Evolutionary conservation across 257 asterid genomes (phyloP), one percentile per base, ranked within the genome.

Genomic region (Verbena officinalis): DNA sequence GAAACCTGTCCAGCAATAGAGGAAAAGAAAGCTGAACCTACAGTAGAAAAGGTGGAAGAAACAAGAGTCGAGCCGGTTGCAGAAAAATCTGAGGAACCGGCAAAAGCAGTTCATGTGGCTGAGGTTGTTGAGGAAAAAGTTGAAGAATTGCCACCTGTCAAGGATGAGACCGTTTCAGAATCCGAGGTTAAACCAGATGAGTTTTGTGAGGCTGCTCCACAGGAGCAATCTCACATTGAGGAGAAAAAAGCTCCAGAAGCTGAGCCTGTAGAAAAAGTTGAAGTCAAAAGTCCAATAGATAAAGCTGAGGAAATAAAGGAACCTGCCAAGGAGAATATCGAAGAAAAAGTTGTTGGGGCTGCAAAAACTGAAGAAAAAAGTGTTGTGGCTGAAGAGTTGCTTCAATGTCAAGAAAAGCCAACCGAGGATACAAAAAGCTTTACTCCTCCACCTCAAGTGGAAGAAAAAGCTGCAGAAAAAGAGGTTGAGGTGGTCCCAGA

Each of bases 21-120:
- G 36, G 62, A 64, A 19, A 72, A 75, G 62, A 73, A 73, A 74
- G 44, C 45, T 33, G 81, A 71, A 43, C 9, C 69, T 0, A 49
- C 21, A n/a, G 77, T 59, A 62, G 82, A 58, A 68, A 68, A 68
- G 71, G 22, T 59, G 14, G 75, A 63, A 62, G 80, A 77, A 63
- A 49, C 42, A 15, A 58, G 22, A 38, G 76, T 56, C 49, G 76
- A 71, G 49, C 64, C 45, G 15, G 61, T 71, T 9, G 78, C 70
- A 24, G 27, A 70, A 12, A 39, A 27, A 5, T n/a, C n/a, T n/a
- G n/a, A n/a, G n/a, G n/a, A n/a, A n/a, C n/a, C n/a, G n/a, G n/a
- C n/a, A n/a, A n/a, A 69, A 62, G 51, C 78, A 15, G 68, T 51
- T 51, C 78, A 64, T 55, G 72, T 40, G 17, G 30, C 64, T 12